Percentiles rank a stretch among this genome's conserved stretches.
phyloP scores from a whole-genome alignment of 2,329 filamentous ascomycete genomes.

The Colletotrichum filicis region DNA sequence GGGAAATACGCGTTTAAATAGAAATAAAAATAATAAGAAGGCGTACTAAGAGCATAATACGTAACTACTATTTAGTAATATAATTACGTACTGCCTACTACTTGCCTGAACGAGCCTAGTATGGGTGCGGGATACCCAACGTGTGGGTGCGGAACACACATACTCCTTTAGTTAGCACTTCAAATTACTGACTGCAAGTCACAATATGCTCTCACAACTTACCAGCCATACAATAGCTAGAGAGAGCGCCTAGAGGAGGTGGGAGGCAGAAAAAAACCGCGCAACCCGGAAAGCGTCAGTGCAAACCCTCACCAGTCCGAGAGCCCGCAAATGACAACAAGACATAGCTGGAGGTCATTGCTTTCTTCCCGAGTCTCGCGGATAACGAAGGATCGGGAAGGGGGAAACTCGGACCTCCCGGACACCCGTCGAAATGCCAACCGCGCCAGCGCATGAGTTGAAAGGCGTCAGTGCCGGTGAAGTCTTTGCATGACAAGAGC shows the following conservation, averaged over 20 bases:
- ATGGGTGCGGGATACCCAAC: no score
- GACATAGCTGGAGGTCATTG: neutral
- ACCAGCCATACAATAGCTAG: neutral
- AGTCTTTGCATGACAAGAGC: neutral
- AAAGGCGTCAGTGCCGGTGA: neutral
- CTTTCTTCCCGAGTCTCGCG: neutral
- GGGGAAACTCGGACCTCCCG: neutral
- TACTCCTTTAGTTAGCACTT: neutral
- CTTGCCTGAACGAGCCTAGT: no score
- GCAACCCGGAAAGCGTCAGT: constrained; percentile 8
- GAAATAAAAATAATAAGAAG: no score
- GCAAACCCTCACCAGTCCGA: neutral
- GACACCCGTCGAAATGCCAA: neutral
- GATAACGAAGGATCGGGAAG: no score
- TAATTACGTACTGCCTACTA: no score
- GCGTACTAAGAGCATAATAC: no score
- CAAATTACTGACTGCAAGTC: neutral
- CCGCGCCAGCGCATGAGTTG: neutral
- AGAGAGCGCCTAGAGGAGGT: neutral
- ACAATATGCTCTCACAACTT: neutral
- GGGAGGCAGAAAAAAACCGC: neutral
- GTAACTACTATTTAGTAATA: no score
- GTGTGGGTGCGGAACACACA: no score
- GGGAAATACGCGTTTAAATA: no score
- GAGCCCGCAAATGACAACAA: constrained; percentile 21